A percentile compares a stretch with the other conserved stretches of the same genome.
These are phyloP conservation scores for Pythium oligandrum DNA, from an alignment of 352 stramenopile species.

Conservation along the genomic window DNA sequence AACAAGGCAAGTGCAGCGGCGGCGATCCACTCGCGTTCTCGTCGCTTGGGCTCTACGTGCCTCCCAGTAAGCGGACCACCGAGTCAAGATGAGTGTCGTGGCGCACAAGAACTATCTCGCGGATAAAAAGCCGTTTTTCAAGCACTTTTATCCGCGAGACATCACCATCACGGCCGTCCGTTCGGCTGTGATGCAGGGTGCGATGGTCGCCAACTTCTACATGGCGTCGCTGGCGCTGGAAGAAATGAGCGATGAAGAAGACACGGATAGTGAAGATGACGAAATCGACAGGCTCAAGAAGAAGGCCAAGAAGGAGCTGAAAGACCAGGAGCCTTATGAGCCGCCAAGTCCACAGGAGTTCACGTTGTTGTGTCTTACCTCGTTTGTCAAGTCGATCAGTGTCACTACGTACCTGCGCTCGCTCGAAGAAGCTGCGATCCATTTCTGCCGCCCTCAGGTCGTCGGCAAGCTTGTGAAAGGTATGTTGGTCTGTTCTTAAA, in stretches of 20 bases:
- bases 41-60: too few species aligned
- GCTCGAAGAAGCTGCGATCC: conserved; percentile 63
- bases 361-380: conserved; percentile 38
- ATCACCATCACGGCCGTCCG: conserved; percentile 62
- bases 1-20: not conserved
- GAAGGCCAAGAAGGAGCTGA: conserved; percentile 15
- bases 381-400: conserved; percentile 72
- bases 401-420: conserved; percentile 78
- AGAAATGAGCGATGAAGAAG: conserved; percentile 48
- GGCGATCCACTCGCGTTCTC: not conserved
- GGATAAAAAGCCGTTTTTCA: conserved; percentile 85
- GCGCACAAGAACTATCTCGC: conserved; percentile 60
- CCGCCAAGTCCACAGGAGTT: conserved; percentile 59
- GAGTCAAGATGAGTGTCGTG: conserved; percentile 49
- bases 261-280: conserved; percentile 22
- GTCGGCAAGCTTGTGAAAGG: conserved; percentile 83
- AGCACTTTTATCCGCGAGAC: conserved; percentile 73
- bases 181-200: conserved; percentile 55
- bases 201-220: conserved; percentile 76
- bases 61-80: not conserved
- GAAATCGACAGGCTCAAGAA: conserved; percentile 26
- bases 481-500: conserved; percentile 9
- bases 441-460: conserved; percentile 43
- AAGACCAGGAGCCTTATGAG: conserved; percentile 33
- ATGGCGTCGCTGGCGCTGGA: conserved; percentile 72